Base-by-base conservation (phyloP, 2,329 filamentous ascomycete species). In the Fragosphaeria purpurea region DNA sequence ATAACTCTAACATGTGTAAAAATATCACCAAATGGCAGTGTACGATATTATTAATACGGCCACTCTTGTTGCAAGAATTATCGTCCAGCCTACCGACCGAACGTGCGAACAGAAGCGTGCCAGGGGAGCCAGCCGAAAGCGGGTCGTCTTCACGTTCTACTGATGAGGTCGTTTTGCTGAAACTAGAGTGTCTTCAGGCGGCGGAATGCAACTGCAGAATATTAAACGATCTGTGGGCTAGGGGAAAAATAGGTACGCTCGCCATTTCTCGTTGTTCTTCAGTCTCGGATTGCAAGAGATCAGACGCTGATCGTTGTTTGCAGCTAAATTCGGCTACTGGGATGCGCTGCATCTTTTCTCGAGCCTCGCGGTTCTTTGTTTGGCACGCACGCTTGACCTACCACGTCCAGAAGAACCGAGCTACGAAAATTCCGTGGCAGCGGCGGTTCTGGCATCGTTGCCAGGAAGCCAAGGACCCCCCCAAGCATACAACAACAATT, bases 341-440 rank as follows among this genome's bases (percentile, higher is more conserved):
- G 56, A 61, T 22, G 57, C 57, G 1, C 53, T 61, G 8, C 59
- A 60, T 34, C 52, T 61, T 4, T 61, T 61, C 44, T 61, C 60
- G 1, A 48, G 56, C 41, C 44, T 61, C 0, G 54, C 54, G 7
- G 57, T 61, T 7, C 48, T 59, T 22, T 43, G 50, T 2, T 46
- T 61, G 5, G 51, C 57, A 2, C 51, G 41, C 7, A 49, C 48
- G 33, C 40, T 22, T 9, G 41, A 38, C 4, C 43, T 30, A 7
- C 38, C 37, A 6, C 42, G 30, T 4, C 44, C 35, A n/a, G 22
- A 37, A 32, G 22, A 22, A 22, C 22, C 22, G 22, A 22, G 22
- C 22, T 22, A 22, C 22, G 22, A 22, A 22, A 2, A 22, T 22
- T 22, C 22, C 3, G 22, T 22, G 22, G 22, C 22, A 22, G 22